phyloP scores from a whole-genome alignment of 768 basidiomycete species.

The Leccinellum rugosiceps region DNA sequence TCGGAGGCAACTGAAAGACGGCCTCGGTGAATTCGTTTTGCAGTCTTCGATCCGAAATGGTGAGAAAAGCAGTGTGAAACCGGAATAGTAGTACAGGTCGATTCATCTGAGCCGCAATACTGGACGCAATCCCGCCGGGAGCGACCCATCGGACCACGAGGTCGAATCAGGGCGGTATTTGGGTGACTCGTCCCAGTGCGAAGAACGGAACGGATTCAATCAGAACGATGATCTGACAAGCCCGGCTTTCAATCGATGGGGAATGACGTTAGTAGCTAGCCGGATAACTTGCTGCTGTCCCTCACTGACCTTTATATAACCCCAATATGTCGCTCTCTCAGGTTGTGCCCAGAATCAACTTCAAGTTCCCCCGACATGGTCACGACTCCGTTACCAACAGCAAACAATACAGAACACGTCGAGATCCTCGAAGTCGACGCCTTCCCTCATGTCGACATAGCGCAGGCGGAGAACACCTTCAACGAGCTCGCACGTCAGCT shows the following conservation, averaged over 20 bases:
- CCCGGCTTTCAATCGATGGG: not conserved
- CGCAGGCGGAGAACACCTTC: slow-evolving; percentile 50
- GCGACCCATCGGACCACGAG: not conserved
- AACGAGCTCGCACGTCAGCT: slow-evolving; percentile 48
- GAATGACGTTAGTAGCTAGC: not conserved
- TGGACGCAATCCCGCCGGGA: not conserved
- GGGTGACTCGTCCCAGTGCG: not conserved
- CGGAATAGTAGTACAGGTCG: not conserved
- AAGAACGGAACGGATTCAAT: too few species aligned
- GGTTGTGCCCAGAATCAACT: not conserved
- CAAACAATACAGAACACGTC: slow-evolving; percentile 9
- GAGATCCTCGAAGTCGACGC: slow-evolving; percentile 22
- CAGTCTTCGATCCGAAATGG: not conserved
- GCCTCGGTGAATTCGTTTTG: not conserved
- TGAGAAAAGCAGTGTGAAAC: not conserved
- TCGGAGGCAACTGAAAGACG: not conserved
- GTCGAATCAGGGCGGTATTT: not conserved
- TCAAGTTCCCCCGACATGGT: slow-evolving; percentile 6
- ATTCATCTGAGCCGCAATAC: not conserved
- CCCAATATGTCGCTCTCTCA: not conserved
- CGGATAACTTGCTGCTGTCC: not conserved
- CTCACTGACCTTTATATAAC: slow-evolving; percentile 13
- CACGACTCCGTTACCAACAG: not conserved
- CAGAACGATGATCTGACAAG: not conserved
- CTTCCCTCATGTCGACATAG: slow-evolving; percentile 44